Evolutionary conservation across 805 yeast genomes (phyloP).

Genomic region (Metschnikowia orientalis): DNA sequence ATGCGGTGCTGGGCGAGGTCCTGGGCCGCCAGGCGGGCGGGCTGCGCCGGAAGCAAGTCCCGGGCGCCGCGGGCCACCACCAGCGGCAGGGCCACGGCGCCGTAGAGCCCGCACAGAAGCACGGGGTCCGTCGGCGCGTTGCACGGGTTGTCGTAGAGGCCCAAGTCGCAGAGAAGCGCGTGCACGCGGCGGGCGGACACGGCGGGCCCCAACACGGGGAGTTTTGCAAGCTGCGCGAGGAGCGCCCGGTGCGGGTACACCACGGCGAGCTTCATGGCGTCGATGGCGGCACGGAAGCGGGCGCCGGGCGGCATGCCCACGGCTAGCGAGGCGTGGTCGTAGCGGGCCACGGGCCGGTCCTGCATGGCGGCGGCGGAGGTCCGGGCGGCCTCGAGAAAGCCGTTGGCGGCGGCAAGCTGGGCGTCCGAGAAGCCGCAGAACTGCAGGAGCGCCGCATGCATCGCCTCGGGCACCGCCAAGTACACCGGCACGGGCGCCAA

Average conservation of each 20-base stretch:
- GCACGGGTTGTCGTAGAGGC: constrained; percentile 22
- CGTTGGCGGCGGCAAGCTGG: constrained; percentile 6
- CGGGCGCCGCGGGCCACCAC: constrained; percentile 19
- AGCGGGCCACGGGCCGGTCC: background rate
- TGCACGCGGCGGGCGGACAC: constrained; percentile 10
- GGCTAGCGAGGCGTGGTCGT: constrained; percentile 25
- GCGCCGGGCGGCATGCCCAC: constrained; percentile 33
- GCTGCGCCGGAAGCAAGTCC: constrained; percentile 16
- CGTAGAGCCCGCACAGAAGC: constrained; percentile 27
- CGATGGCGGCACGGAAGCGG: constrained; percentile 21
- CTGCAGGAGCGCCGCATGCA: constrained; percentile 12
- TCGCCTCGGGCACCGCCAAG: constrained; percentile 23
- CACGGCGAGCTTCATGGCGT: constrained; percentile 26
- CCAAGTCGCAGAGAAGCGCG: constrained; percentile 17
- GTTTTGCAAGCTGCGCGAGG: constrained; percentile 8
- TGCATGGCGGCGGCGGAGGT: background rate
- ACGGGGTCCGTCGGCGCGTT: constrained; percentile 25
- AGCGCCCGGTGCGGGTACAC: constrained; percentile 31
- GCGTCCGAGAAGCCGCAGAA: constrained; percentile 11
- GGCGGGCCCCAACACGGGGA: constrained; percentile 5
- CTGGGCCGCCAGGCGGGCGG: constrained; percentile 4
- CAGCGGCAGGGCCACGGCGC: constrained; percentile 14
- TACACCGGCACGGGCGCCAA: constrained; percentile 20
- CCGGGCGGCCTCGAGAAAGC: constrained; percentile 1
- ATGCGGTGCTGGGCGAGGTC: too few species aligned